Base-by-base conservation (phyloP, 805 yeast genomes). In the Torulaspora delbrueckii region DNA sequence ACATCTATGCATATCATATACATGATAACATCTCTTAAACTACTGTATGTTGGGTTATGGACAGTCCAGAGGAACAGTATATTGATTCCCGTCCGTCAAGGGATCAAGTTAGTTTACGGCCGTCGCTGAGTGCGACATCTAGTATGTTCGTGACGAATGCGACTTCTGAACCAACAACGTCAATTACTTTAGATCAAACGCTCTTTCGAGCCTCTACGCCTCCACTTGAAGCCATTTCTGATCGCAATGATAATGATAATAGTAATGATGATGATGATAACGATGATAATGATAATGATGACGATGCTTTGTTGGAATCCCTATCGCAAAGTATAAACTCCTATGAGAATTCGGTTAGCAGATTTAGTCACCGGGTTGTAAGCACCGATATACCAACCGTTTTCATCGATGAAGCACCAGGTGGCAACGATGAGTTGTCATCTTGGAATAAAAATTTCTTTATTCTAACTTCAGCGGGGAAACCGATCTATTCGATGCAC, bases 381-480 rank as follows among this genome's bases (percentile, higher is more conserved):
- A 60, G 65, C 42, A 60, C 55, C 43, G 66, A 63, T 34, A 51
- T 63, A 4, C 67, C 65, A 10, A 48, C 54, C 37, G 51, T 60
- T 3, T 63, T 63, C 34, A 42, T 36, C 6, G 22, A 35, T 10
- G 33, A 26, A 3, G 31, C 40, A 2, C 14, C 46, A 1, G 23
- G 25, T 9, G 19, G 13, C 3, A 24, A 43, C 14, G 30, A 37
- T 35, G 40, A 35, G 8, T 19, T 45, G 2, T 31, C 40, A 7
- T 26, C 38, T 1, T 44, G 47, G 23, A 66, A 65, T 37, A 88
- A 87, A 61, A 95, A 88, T 48, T 86, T 84, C 58, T 84, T 86
- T 54, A 77, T 89, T 3, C 69, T 89, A 8, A 85, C 95, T 0
- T 69, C 81, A 2, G 95, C 96, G 1, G 96, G 96, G 0, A 89